Evolutionary conservation across 164 flowering plant species (phyloP), one percentile per base, ranked within the genome.

Genomic region (Euptelea pleiosperma): DNA sequence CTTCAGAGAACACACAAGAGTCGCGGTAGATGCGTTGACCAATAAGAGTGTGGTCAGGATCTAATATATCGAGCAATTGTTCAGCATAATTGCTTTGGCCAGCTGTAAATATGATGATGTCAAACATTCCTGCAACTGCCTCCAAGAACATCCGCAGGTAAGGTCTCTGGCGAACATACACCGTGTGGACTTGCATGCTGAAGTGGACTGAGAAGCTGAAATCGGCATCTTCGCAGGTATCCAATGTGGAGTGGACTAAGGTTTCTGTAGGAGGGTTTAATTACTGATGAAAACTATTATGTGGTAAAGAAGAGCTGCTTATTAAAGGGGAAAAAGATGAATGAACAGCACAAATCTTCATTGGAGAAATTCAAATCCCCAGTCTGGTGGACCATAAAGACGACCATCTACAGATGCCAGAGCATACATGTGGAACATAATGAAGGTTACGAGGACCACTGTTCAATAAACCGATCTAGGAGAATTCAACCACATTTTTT

Each of bases 121-220:
- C 62, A 50, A 64, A 64, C 61, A 64, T 64, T 19, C 42, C 62
- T 5, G 68, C 68, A 11, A 57, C 68, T 48, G 37, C 52, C 60
- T 64, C 57, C 57, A 64, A 24, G 53, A 64, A 57, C 19, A 37
- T 50, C 31, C 18, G 42, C 16, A 64, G 51, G 52, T 28, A 50
- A 1, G 68, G 68, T 39, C 68, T 49, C 34, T 41, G 62, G 0
- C 60, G 43, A 6, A 64, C 68, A 50, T 64, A 64, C 11, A 64
- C 61, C 6, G 61, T 45, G 3, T 44, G 19, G n/a, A 18, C 52
- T 58, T 58, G n/a, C 41, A 33, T 58, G 40, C 24, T 46, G 31
- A 45, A 33, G 10, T 16, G 49, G 16, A 58, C 61, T 2, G 25
- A 52, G 35, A 58, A 58, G 52, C 41, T 44, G 61, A 58, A 58